These are phyloP conservation scores for Talaromyces sp. DNA, from an alignment of 2,329 filamentous ascomycete genomes.

Conservation along the genomic window DNA sequence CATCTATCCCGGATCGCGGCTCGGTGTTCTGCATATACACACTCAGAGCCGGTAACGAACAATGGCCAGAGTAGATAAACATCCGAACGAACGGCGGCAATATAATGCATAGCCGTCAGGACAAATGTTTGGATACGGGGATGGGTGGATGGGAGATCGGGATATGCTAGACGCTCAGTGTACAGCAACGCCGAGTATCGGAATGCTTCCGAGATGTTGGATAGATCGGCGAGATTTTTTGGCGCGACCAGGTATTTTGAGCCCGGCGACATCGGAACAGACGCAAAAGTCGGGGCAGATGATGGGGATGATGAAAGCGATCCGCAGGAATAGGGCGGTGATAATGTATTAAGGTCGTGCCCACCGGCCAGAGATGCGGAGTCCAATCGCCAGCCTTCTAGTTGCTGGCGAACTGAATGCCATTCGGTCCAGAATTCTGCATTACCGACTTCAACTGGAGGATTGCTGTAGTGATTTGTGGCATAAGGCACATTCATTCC, in stretches of 20 bases:
- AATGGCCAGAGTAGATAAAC: conserved; percentile 93
- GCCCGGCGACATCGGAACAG: conserved; percentile 20
- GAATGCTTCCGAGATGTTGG: conserved; percentile 83
- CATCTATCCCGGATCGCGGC: conserved; percentile 74
- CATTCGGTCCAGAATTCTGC: conserved; percentile 75
- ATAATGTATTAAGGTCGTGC: conserved; percentile 12
- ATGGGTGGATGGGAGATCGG: conserved; percentile 65
- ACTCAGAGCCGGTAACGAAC: conserved; percentile 86
- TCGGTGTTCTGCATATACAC: conserved; percentile 73
- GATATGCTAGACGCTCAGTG: conserved; percentile 78
- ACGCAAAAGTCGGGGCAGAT: conserved; percentile 22
- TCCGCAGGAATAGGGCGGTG: conserved; percentile 6
- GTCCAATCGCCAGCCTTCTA: conserved; percentile 79
- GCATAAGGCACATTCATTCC: conserved; percentile 29
- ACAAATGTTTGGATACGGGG: conserved; percentile 80
- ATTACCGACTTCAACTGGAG: conserved; percentile 4
- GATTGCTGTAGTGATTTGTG: not conserved
- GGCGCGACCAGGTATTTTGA: conserved; percentile 38
- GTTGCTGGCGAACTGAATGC: conserved; percentile 69
- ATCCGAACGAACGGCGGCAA: conserved; percentile 72
- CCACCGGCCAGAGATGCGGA: conserved; percentile 24
- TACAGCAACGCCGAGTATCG: conserved; percentile 85
- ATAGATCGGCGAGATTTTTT: conserved; percentile 66
- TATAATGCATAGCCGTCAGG: conserved; percentile 75
- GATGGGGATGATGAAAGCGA: conserved; percentile 11